A percentile compares a stretch with the other conserved stretches of the same genome.
Evolutionary conservation across 2,329 filamentous ascomycete species (phyloP).

Genomic region (Huntiella savannae): DNA sequence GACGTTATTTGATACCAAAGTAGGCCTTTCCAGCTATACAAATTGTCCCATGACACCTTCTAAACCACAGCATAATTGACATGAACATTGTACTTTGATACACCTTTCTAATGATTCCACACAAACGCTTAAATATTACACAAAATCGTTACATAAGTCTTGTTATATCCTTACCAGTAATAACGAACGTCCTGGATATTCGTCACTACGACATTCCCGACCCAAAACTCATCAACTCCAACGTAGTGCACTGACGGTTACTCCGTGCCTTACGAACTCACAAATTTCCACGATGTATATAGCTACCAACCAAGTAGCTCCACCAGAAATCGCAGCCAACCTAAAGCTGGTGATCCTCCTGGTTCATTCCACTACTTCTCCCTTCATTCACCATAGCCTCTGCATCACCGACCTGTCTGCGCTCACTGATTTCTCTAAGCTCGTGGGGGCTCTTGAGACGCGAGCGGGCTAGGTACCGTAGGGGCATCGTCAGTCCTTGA

Average conservation of each 20-base stretch:
- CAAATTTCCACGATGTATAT: background rate
- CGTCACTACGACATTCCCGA: background rate
- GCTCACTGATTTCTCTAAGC: conserved; percentile 58
- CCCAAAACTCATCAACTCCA: background rate
- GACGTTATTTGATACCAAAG: background rate
- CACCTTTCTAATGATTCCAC: too few relatives aligned
- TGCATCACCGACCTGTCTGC: conserved; percentile 78
- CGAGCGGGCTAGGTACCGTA: conserved; percentile 42
- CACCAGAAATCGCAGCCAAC: conserved; percentile 1
- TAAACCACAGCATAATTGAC: background rate
- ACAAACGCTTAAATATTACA: too few relatives aligned
- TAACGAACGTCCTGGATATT: background rate
- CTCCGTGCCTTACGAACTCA: background rate
- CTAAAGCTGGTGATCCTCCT: conserved; percentile 21
- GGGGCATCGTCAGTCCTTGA: conserved; percentile 49
- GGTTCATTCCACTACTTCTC: conserved; percentile 13
- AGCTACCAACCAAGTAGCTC: background rate
- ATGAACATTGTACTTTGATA: too few relatives aligned
- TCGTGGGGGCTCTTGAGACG: conserved; percentile 31
- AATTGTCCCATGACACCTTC: background rate
- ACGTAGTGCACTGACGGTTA: background rate
- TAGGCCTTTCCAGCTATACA: background rate
- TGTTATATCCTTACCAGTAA: background rate
- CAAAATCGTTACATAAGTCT: too few relatives aligned
- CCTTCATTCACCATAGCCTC: conserved; percentile 51